phyloP scores from a whole-genome alignment of 2,329 filamentous ascomycete species.

The Neofusicoccum kwambonambiense region DNA sequence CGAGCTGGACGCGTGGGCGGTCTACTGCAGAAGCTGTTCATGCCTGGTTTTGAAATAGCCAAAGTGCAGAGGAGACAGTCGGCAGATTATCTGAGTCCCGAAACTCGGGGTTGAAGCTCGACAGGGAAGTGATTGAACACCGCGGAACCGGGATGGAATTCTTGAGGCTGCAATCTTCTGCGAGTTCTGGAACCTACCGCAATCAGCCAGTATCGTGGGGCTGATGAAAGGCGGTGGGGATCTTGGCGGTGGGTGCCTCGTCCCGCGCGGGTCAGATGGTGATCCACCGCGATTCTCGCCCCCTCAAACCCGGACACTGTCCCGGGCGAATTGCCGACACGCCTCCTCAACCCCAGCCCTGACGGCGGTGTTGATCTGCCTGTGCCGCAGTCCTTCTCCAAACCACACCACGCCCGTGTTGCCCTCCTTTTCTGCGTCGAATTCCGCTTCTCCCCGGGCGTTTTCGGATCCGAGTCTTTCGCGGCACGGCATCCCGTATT shows the following conservation, averaged over 20 bases:
- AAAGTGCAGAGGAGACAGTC: no score
- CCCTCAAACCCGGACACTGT: not conserved
- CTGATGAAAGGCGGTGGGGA: not conserved
- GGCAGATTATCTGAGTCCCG: no score
- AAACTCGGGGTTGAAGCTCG: no score
- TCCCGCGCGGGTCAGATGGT: slow-evolving; percentile 3
- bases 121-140: no score
- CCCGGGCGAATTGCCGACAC: not conserved
- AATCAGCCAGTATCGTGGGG: not conserved
- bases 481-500: not conserved
- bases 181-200: not conserved
- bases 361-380: no score
- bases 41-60: no score
- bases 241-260: slow-evolving; percentile 5
- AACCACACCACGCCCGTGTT: no score
- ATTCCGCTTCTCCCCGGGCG: not conserved
- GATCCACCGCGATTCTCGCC: not conserved
- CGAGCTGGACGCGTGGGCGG: no score
- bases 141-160: no score
- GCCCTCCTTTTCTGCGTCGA: not conserved
- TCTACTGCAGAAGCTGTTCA: no score
- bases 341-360: not conserved
- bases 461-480: not conserved
- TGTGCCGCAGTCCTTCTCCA: not conserved
- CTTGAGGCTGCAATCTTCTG: not conserved